Evolutionary conservation across 129 eudicot species (phyloP).

Genomic region (Scalesia atractyloides): DNA sequence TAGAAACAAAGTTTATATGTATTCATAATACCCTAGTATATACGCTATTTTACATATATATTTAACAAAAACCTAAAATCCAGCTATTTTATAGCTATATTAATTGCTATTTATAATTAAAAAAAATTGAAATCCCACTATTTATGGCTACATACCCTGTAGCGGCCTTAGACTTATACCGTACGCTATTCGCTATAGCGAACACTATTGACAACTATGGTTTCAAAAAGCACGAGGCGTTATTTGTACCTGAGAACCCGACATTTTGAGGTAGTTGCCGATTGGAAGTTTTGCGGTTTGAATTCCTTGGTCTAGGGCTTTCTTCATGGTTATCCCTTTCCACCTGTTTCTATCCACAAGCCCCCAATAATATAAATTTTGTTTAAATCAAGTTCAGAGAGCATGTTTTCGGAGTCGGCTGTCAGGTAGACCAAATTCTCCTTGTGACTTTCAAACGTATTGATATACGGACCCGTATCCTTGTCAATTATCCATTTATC

Average conservation of each 20-base stretch:
- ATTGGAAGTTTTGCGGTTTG: conserved; percentile 94
- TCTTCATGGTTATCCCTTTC: conserved; percentile 95
- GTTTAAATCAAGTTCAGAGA: conserved; percentile 66
- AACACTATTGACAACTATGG: no score
- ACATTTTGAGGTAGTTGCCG: conserved; percentile 86
- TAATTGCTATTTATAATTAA: no score
- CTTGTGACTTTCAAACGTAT: conserved; percentile 67
- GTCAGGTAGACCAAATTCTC: conserved; percentile 85
- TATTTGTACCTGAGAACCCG: conserved; percentile 78
- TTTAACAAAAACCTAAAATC: no score
- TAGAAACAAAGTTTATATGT: no score
- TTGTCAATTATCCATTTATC: conserved; percentile 92
- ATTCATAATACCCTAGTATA: no score
- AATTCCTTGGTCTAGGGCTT: conserved; percentile 87
- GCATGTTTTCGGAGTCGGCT: conserved; percentile 85
- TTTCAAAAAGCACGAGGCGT: no score
- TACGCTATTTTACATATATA: no score
- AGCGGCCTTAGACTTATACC: no score
- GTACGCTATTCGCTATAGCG: no score
- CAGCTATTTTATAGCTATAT: no score
- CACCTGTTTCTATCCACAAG: conserved; percentile 93
- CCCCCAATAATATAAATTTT: conserved; percentile 88
- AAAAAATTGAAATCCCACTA: no score
- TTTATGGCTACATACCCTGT: no score
- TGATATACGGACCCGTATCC: conserved; percentile 67